Base-by-base conservation (phyloP, 2,329 filamentous ascomycete genomes). In the Hymenoscyphus albidus region DNA sequence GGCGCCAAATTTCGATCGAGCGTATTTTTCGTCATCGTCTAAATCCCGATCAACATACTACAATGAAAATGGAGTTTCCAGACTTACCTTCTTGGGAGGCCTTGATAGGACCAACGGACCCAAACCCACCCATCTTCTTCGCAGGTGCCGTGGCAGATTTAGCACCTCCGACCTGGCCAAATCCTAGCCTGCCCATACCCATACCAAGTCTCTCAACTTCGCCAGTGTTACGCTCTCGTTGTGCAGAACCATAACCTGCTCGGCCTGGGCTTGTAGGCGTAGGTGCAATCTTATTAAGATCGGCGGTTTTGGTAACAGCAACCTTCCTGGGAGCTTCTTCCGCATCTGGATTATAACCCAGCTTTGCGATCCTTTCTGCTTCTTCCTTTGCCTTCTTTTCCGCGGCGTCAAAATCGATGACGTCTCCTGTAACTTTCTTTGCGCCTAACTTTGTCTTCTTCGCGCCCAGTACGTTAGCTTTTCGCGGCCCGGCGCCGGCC, bases 351-450 rank as follows among this genome's bases (percentile, higher is more conserved):
- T 99, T 93, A 74, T 99, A 99, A 48, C 95, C 95, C 27, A 99
- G 82, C 79, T 96, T 97, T 76, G 90, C 93, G 75, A 97, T 95
- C 70, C 95, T 89, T 78, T 98, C 95, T 2, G 93, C 95, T 78
- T 99, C 95, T 78, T 98, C 95, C 77, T 94, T 96, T 55, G 95
- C 95, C 80, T 96, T 97, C 78, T 91, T 92, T 82, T 99, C 95
- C 2, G 93, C 95, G 77, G 94, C 95, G 69, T 99, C 95, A 74
- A 99, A 99, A 80, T 99, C 94, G 68, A 99, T 93, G 13, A 88
- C 80, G 70, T 93, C 90, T 57, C 82, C 84, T 3, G 83, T 86
- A 40, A 96, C 86, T 82, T 98, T 98, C 86, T 98, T 98, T 35
- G 88, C 94, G 42, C 94, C 95, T 12, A 98, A 83, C 80, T 96